phyloP scores from a whole-genome alignment of 202 grass and related monocot genomes.

The Zoysia matrella region DNA sequence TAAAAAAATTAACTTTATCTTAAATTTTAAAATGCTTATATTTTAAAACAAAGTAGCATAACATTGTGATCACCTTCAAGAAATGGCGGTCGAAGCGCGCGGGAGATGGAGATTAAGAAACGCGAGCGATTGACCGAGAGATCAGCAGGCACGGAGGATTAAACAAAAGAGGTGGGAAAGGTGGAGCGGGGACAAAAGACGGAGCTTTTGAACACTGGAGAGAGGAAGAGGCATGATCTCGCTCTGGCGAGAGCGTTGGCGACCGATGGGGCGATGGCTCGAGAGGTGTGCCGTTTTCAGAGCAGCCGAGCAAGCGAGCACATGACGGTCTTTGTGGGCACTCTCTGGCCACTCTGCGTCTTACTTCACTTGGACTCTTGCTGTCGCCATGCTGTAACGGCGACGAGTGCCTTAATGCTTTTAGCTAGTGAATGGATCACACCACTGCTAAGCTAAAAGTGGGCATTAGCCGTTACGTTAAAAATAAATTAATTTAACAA shows the following conservation, averaged over 20 bases:
- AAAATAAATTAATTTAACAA: neutral
- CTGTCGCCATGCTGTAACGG: neutral
- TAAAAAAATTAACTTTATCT: too few relatives aligned
- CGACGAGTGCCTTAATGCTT: neutral
- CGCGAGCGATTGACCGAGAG: slow-evolving; percentile 33
- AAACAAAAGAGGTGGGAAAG: slow-evolving; percentile 38
- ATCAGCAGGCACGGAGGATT: slow-evolving; percentile 29
- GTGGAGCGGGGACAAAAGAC: slow-evolving; percentile 29
- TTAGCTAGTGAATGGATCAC: neutral
- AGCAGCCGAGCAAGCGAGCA: slow-evolving; percentile 4
- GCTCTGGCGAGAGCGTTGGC: slow-evolving; percentile 20
- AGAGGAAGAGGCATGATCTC: slow-evolving; percentile 3
- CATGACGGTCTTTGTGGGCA: slow-evolving; percentile 37
- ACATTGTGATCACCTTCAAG: neutral
- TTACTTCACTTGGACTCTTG: slow-evolving; percentile 15
- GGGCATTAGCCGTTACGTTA: neutral
- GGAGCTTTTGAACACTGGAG: slow-evolving; percentile 1
- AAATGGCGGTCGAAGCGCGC: neutral
- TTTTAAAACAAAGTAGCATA: too few relatives aligned
- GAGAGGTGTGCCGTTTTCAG: slow-evolving; percentile 19
- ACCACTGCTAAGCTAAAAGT: neutral
- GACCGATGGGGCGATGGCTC: neutral
- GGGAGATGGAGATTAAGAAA: slow-evolving; percentile 40
- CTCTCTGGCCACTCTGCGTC: neutral
- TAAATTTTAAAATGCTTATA: too few relatives aligned